A percentile compares a stretch with the other conserved stretches of the same genome.
Evolutionary conservation across 208 protist species (phyloP).

Genomic region (Vickermania ingenoplastis): DNA sequence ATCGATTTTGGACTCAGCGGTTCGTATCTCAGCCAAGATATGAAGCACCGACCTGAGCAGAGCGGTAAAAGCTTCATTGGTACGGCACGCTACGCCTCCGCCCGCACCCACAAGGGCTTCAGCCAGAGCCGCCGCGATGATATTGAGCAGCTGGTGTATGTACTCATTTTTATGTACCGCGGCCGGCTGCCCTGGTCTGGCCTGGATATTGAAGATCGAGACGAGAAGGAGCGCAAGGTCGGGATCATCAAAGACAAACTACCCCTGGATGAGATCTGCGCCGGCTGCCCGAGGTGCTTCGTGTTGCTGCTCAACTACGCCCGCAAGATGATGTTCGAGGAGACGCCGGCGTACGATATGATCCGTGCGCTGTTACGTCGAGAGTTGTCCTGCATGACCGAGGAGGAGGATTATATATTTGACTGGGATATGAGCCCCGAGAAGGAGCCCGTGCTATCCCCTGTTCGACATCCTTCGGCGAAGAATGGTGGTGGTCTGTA

Average conservation of each 20-base stretch:
- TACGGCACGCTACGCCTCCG: conserved; percentile 94
- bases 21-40: conserved; percentile 47
- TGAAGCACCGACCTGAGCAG: conserved; percentile 45
- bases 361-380: conserved; percentile 28
- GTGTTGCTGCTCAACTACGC: conserved; percentile 57
- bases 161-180: conserved; percentile 94
- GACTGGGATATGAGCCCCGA: not conserved
- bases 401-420: conserved; percentile 4
- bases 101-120: conserved; percentile 95
- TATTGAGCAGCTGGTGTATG: conserved; percentile 85
- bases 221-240: conserved; percentile 61
- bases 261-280: conserved; percentile 46
- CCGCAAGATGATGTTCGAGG: conserved; percentile 47
- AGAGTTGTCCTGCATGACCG: conserved; percentile 35
- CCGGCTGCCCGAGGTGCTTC: conserved; percentile 62
- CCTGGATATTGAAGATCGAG: conserved; percentile 70
- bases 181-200: conserved; percentile 94
- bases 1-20: conserved; percentile 94
- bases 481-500: not conserved
- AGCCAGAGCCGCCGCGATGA: conserved; percentile 87
- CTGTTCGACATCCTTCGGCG: not conserved
- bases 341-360: conserved; percentile 77
- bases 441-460: not conserved
- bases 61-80: conserved; percentile 93
- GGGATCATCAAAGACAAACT: conserved; percentile 47